phyloP scores from a whole-genome alignment of 129 eudicot genomes.

The Flaveria linearis region DNA sequence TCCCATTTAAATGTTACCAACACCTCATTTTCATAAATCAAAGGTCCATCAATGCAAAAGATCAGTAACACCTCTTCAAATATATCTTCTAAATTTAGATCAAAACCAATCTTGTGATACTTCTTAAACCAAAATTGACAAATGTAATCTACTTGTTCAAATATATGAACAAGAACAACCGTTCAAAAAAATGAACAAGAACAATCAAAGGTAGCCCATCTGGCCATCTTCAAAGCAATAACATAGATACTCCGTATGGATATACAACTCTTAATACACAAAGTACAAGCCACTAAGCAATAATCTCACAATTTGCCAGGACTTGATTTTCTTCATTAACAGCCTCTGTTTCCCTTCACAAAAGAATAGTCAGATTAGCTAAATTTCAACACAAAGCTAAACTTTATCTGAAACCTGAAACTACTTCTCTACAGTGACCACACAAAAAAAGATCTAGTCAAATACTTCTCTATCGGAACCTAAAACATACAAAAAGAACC shows the following conservation, averaged over 20 bases:
- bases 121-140: neutral
- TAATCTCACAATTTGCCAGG: neutral
- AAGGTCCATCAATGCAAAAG: neutral
- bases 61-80: neutral
- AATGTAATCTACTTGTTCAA: neutral
- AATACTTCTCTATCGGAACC: too few species aligned
- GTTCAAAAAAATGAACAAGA: too few species aligned
- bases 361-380: neutral
- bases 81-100: neutral
- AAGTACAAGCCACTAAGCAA: conserved; percentile 11
- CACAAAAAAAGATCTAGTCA: too few species aligned
- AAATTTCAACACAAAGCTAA: neutral
- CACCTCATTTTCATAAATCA: neutral
- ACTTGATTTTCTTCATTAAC: neutral
- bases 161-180: neutral
- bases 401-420: neutral
- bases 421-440: neutral
- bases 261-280: conserved; percentile 19
- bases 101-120: neutral
- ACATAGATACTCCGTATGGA: neutral
- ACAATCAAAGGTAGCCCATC: neutral
- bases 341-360: neutral
- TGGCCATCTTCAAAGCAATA: neutral
- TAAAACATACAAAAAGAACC: neutral
- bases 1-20: neutral